Percentiles rank a stretch among this genome's conserved stretches.
Conservation (phyloP, 768 basidiomycete species). For the Agrocybe pediades region DNA sequence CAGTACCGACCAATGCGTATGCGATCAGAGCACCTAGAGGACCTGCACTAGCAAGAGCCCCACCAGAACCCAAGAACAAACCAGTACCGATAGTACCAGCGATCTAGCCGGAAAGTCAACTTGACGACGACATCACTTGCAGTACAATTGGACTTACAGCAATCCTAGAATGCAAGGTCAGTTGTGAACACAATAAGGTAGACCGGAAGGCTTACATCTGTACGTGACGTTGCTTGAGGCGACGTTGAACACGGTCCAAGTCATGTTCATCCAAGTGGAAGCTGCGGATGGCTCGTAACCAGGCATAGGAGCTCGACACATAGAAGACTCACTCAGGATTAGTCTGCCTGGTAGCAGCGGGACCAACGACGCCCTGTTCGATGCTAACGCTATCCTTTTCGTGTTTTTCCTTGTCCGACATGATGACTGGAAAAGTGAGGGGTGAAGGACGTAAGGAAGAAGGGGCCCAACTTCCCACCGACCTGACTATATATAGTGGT, state of each 20-base stretch:
- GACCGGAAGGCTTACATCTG: slow-evolving; percentile 56
- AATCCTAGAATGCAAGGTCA: slow-evolving; percentile 46
- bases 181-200: neutral
- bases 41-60: slow-evolving; percentile 59
- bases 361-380: slow-evolving; percentile 19
- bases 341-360: slow-evolving; percentile 7
- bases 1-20: slow-evolving; percentile 63
- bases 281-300: slow-evolving; percentile 15
- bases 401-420: slow-evolving; percentile 22
- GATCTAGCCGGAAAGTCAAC: slow-evolving; percentile 38
- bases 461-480: neutral
- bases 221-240: slow-evolving; percentile 76
- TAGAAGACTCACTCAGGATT: slow-evolving; percentile 19
- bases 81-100: slow-evolving; percentile 79
- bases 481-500: neutral
- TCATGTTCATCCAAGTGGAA: slow-evolving; percentile 61
- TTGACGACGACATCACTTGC: neutral
- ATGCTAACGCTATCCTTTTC: slow-evolving; percentile 18
- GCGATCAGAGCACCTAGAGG: slow-evolving; percentile 69
- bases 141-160: slow-evolving; percentile 44
- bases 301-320: neutral
- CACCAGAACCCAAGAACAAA: slow-evolving; percentile 71
- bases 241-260: slow-evolving; percentile 70
- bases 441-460: slow-evolving; percentile 5
- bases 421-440: slow-evolving; percentile 8